A percentile compares a stretch with the other conserved stretches of the same genome.
Conservation (phyloP, 345 rosid genomes). For the Citropsis articulata region DNA sequence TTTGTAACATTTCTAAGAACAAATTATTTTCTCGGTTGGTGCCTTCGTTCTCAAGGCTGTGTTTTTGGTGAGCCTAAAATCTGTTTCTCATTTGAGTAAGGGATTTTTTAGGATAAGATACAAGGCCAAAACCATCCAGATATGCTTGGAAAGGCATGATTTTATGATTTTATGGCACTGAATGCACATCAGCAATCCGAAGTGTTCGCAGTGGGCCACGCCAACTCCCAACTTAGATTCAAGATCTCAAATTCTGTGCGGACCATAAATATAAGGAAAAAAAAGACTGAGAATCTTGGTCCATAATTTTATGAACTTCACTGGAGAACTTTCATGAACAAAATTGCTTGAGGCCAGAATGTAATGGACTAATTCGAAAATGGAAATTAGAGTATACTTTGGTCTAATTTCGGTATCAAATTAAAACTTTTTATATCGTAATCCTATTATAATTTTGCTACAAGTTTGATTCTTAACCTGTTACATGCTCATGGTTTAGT, state of each 20-base stretch:
- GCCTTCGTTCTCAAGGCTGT: neutral
- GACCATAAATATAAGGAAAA: neutral
- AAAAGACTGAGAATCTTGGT: neutral
- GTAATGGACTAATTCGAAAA: too few relatives aligned
- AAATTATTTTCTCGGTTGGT: neutral
- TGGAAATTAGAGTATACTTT: too few relatives aligned
- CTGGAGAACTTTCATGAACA: too few relatives aligned
- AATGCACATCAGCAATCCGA: neutral
- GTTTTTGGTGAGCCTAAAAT: neutral
- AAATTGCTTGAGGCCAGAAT: too few relatives aligned
- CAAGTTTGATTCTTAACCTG: too few relatives aligned
- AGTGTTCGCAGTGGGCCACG: conserved; percentile 9
- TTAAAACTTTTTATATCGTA: too few relatives aligned
- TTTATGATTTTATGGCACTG: neutral
- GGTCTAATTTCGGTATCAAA: too few relatives aligned
- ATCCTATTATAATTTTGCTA: too few relatives aligned
- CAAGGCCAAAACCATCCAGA: neutral
- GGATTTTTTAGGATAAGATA: conserved; percentile 4
- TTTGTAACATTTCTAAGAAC: conserved; percentile 36
- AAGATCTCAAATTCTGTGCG: neutral
- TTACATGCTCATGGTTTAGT: too few relatives aligned
- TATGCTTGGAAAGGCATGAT: neutral
- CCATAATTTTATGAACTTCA: too few relatives aligned
- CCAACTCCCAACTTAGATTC: neutral
- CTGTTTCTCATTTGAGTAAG: neutral